phyloP scores from a whole-genome alignment of 768 basidiomycete genomes.

The Boletus fagicola region DNA sequence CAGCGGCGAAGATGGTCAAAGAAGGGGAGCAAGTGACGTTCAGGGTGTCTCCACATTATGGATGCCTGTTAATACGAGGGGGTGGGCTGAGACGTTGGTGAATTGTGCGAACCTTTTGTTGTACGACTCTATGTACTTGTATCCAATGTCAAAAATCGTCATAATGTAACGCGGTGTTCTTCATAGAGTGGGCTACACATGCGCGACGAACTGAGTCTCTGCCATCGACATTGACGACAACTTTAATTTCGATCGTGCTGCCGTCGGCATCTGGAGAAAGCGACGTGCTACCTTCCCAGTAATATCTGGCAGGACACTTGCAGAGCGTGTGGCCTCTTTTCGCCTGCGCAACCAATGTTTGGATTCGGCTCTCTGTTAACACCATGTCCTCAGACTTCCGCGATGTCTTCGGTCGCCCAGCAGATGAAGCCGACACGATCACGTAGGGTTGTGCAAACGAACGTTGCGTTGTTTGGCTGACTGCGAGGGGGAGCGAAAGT shows the following conservation, averaged over 20 bases:
- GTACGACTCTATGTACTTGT: background rate
- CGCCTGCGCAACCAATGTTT: background rate
- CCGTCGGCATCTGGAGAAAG: background rate
- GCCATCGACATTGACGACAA: background rate
- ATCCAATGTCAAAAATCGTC: background rate
- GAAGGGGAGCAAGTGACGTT: background rate
- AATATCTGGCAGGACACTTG: background rate
- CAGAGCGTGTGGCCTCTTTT: background rate
- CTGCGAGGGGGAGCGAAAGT: background rate
- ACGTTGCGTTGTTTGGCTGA: background rate
- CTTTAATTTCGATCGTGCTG: background rate
- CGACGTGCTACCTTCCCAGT: background rate
- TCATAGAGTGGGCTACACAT: background rate
- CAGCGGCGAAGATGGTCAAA: background rate
- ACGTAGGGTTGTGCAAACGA: background rate
- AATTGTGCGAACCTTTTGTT: background rate
- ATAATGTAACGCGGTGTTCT: background rate
- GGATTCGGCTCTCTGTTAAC: background rate
- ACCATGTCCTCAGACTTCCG: background rate
- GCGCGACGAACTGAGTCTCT: background rate
- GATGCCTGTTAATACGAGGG: no score
- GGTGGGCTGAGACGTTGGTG: no score
- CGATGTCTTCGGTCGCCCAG: background rate
- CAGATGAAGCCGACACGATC: background rate
- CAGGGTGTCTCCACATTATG: no score